phyloP scores from a whole-genome alignment of 345 rosid genomes.

The Brassica nigra region DNA sequence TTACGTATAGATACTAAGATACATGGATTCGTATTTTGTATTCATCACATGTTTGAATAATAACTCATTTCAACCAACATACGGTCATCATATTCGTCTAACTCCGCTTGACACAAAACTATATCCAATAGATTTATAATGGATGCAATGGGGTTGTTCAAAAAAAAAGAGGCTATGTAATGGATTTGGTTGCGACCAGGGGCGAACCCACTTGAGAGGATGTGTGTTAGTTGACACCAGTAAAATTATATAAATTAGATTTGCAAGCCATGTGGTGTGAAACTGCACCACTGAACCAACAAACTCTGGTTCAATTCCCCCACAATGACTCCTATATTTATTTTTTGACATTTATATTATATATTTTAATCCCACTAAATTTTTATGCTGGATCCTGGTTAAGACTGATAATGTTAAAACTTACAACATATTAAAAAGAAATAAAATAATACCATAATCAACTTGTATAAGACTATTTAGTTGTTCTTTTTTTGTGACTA shows the following conservation, averaged over 20 bases:
- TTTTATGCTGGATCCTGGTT: background rate
- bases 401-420: background rate
- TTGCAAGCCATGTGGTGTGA: no score
- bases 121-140: background rate
- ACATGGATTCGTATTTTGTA: background rate
- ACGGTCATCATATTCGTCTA: background rate
- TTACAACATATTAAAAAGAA: background rate
- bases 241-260: no score
- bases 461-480: background rate
- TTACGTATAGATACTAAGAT: background rate
- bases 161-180: background rate
- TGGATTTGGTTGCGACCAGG: background rate
- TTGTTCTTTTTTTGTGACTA: background rate
- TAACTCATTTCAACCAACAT: background rate
- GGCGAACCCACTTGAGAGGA: no score
- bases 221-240: no score
- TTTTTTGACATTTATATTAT: no score
- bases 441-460: background rate
- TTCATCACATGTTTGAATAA: conserved; percentile 4
- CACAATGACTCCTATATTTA: no score
- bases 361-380: no score
- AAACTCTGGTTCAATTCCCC: no score
- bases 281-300: no score
- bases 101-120: background rate
- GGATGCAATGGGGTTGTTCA: background rate